These are phyloP conservation scores for Vaccinium macrocarpon DNA, from an alignment of 148 eudicot species.

Conservation along the genomic window DNA sequence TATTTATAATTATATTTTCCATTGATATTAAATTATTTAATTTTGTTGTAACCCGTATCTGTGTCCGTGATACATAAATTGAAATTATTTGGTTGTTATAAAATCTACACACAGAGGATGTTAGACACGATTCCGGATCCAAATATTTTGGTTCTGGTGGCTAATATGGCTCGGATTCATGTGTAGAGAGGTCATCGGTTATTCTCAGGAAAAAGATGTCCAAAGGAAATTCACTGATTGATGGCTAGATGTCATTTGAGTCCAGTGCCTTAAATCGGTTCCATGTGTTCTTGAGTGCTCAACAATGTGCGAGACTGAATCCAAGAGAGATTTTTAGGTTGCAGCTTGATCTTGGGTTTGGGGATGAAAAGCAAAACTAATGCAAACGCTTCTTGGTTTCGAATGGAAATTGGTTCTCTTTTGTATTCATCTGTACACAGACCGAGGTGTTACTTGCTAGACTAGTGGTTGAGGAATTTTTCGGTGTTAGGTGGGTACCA, in stretches of 20 bases:
- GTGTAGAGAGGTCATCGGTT: neutral
- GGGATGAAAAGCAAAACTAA: no score
- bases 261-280: no score
- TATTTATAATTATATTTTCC: no score
- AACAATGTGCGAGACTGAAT: no score
- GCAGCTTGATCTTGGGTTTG: no score
- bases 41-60: no score
- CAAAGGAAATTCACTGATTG: neutral
- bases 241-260: neutral
- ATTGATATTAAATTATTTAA: no score
- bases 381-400: no score
- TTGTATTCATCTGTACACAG: neutral
- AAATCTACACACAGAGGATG: conserved; percentile 27
- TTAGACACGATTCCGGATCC: conserved; percentile 28
- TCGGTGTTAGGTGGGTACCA: no score
- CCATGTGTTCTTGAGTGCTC: no score
- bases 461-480: neutral
- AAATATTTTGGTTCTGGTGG: conserved; percentile 18
- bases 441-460: neutral
- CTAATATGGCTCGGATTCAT: conserved; percentile 1
- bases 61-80: neutral
- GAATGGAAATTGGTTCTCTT: no score
- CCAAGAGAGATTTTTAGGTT: neutral
- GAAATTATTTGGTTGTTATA: conserved; percentile 22
- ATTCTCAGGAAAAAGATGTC: neutral